phyloP scores from a whole-genome alignment of 1,284 basidiomycete species.

The Cryptococcus wingfieldii region DNA sequence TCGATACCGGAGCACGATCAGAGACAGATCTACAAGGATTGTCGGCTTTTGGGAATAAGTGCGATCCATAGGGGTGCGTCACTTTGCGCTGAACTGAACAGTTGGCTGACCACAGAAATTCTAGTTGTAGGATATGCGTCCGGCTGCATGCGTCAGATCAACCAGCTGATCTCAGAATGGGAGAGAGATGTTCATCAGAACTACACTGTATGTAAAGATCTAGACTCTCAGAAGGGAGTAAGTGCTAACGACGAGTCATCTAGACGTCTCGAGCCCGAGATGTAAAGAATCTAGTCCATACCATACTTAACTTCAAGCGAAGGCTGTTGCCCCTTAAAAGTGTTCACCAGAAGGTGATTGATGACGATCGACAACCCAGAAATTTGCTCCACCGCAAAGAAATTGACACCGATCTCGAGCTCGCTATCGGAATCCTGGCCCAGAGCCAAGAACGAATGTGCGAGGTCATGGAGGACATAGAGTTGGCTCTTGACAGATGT shows the following conservation, averaged over 20 bases:
- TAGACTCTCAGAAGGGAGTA: not conserved
- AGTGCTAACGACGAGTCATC: not conserved
- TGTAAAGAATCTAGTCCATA: not conserved
- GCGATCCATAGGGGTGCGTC: not conserved
- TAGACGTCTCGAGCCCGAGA: not conserved
- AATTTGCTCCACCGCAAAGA: not conserved
- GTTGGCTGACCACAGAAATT: not conserved
- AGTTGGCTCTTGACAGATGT: not conserved
- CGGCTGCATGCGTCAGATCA: not conserved
- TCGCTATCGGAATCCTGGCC: not conserved
- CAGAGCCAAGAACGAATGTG: not conserved
- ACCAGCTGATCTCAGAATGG: not conserved
- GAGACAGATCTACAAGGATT: not conserved
- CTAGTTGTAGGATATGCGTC: constrained; percentile 2
- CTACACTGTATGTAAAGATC: not conserved
- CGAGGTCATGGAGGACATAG: not conserved
- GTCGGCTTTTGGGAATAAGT: not conserved
- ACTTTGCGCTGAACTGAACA: too few species aligned
- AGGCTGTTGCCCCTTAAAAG: not conserved
- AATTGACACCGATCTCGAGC: not conserved
- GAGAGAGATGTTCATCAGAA: not conserved
- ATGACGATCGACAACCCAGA: not conserved
- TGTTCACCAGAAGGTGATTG: not conserved
- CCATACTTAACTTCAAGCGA: constrained; percentile 2
- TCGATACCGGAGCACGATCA: not conserved